Evolutionary conservation across 2,329 filamentous ascomycete species (phyloP).

Genomic region (Aspergillus intermedius): DNA sequence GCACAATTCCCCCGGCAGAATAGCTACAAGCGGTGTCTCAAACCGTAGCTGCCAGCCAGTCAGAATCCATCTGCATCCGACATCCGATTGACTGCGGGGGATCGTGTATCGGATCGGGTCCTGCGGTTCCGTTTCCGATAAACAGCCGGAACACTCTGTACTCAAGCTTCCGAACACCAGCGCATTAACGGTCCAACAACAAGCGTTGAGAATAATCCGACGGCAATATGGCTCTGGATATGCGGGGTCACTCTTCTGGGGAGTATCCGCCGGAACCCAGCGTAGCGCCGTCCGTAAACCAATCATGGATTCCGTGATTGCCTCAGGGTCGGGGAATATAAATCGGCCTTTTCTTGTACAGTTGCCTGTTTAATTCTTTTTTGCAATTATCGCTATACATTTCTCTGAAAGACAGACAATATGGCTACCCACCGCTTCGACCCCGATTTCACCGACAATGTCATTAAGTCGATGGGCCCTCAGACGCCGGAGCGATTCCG

Average conservation of each 20-base stretch:
- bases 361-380: no score
- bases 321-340: neutral
- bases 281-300: neutral
- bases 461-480: conserved; percentile 68
- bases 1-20: neutral
- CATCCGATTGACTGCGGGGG: neutral
- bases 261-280: neutral
- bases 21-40: neutral
- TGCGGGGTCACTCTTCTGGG: neutral
- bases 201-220: neutral
- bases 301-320: neutral
- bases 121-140: neutral
- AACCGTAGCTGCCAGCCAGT: neutral
- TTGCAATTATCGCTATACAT: neutral
- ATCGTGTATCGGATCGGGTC: neutral
- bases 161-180: neutral
- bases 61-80: neutral
- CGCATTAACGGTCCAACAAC: neutral
- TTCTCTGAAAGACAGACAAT: conserved; percentile 1
- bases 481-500: conserved; percentile 62
- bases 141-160: neutral
- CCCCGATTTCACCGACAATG: conserved; percentile 57
- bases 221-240: neutral
- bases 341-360: neutral
- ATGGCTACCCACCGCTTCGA: conserved; percentile 34